Evolutionary conservation across 1,139 yeast species (phyloP), one percentile per base, ranked within the genome.

Genomic region (Geotrichum fermentans): DNA sequence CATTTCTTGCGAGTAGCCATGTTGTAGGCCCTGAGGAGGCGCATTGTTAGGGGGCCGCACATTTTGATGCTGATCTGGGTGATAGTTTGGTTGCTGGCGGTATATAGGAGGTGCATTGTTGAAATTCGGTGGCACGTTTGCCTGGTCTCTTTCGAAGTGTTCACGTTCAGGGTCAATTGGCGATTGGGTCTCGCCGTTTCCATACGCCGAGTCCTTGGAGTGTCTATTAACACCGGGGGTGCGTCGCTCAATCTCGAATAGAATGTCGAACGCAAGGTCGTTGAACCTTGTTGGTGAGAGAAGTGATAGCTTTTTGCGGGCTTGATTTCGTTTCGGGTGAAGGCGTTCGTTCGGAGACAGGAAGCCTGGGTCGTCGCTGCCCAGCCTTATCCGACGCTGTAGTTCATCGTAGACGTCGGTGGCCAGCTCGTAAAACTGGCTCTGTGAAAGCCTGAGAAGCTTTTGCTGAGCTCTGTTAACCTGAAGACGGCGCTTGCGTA

Each of bases 301-400:
- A 40, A 88, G 80, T 2, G 97, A 85, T 57, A 94, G 75, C 67
- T 90, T 92, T 63, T 87, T 90, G 59, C 99, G 78, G 2, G 98
- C 98, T 66, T 89, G 96, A 65, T 94, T 94, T 61, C 98, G 77
- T 63, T 89, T 90, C 32, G 95, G 94, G 64, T 94, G 98, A 68
- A 88, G 88, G 2, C 75, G 70, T 13, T 79, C 74, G 63, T 78
- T 78, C 5, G 95, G 90, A 45, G 82, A 73, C 53, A 87, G 71
- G 61, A 77, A 80, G 53, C 79, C 83, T 4, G 85, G 81, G 59
- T 78, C 79, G 40, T 36, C 18, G 2, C 36, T 36, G 16, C 17
- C n/a, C 11, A 14, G 28, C 17, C 75, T 80, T 44, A 74, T 75
- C 55, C 97, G 74, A 59, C 98, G 77, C 60, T 79, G 78, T 54